Base-by-base conservation (phyloP, 2,329 filamentous ascomycete genomes). In the Penicillium sp. region DNA sequence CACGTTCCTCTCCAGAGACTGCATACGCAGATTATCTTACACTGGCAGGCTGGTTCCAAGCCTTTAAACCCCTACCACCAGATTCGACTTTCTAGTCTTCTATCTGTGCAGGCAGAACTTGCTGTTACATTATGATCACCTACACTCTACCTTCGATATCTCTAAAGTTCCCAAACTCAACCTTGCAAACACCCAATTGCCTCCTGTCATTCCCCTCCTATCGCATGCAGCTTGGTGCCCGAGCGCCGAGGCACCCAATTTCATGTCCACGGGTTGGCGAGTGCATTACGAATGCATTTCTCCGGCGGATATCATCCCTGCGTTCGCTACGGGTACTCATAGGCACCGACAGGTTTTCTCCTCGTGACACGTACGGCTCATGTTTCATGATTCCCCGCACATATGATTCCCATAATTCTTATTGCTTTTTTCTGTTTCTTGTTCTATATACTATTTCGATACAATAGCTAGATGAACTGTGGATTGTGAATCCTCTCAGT, bases 351-450 rank as follows among this genome's bases (percentile, higher is more conserved):
- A n/a, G 31, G 6, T 27, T 35, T 35, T 31, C 14, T n/a, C n/a
- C 18, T 31, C 33, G 11, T 33, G 40, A 26, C 12, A 31, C 22
- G 25, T 20, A 51, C 26, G 37, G 49, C 49, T 43, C 40, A 44
- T 51, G 40, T 52, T 43, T 57, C 40, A 61, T 51, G 59, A 61
- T 53, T n/a, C 40, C 23, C 40, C 29, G 56, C 54, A 59, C 52
- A 59, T 59, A 61, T 49, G 56, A 59, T 57, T 61, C 52, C 56
- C 50, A 57, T 18, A 55, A n/a, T 52, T 51, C 18, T 54, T 48
- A 29, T 53, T 50, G 22, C 31, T 49, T 26, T 49, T 37, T 23
- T 18, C 15, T 29, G 11, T 22, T 48, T 25, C 45, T 40, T 61
- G 59, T 57, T 25, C 49, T 55, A 59, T 57, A 52, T 42, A 47